Conservation (phyloP, 2,329 filamentous ascomycete species). For the Colletotrichum costaricense region DNA sequence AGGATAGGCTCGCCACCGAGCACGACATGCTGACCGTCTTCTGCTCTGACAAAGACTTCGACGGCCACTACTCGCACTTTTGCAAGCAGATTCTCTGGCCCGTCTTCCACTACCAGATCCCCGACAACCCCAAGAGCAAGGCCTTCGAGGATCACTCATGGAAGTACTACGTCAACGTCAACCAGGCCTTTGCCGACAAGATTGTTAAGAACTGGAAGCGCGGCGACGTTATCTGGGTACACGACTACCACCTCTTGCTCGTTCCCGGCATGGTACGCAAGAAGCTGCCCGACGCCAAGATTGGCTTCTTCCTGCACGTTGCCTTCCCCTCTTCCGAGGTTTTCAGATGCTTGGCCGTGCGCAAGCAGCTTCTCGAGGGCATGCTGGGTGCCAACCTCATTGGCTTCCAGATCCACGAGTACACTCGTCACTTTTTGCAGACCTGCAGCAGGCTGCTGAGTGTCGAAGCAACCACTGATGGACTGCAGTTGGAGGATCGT, state of each 20-base stretch:
- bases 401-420: constrained; percentile 94
- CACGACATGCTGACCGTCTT: constrained; percentile 87
- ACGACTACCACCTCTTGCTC: constrained; percentile 93
- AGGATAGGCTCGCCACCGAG: constrained; percentile 82
- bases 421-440: constrained; percentile 92
- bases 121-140: constrained; percentile 97
- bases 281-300: constrained; percentile 91
- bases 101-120: constrained; percentile 97
- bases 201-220: constrained; percentile 94
- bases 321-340: constrained; percentile 97
- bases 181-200: constrained; percentile 91
- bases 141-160: constrained; percentile 97
- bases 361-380: constrained; percentile 88
- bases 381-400: constrained; percentile 94
- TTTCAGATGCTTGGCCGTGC: constrained; percentile 89
- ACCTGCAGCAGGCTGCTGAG: constrained; percentile 91
- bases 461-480: constrained; percentile 90
- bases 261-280: constrained; percentile 91
- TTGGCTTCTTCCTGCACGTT: constrained; percentile 95
- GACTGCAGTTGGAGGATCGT: constrained; percentile 89
- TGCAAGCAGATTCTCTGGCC: constrained; percentile 99
- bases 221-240: constrained; percentile 92
- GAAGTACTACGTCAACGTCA: constrained; percentile 92
- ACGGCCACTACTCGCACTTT: constrained; percentile 94
- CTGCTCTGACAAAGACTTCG: constrained; percentile 90